Evolutionary conservation across 441 rosid species (phyloP), one percentile per base, ranked within the genome.

Genomic region (Brassica balearica): DNA sequence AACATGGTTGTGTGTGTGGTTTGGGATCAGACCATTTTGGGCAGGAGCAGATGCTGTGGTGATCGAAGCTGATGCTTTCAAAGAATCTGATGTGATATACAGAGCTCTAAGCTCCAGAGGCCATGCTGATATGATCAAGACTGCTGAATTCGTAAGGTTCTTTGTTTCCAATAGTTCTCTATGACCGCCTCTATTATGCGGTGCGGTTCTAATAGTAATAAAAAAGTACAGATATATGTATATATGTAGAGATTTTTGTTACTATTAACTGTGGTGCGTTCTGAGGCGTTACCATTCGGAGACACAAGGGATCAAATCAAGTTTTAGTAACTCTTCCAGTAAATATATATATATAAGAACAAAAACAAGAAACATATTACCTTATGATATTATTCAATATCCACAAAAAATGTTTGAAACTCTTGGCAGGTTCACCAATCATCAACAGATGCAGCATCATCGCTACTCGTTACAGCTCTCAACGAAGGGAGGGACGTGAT

Each of bases 391-490:
- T 25, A 55, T 36, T 17, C 15, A 38, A 46, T 71, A 56, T 55
- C 36, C 32, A 64, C 9, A 7, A 53, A 53, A 53, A 5, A 36
- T 12, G 12, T 14, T 59, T 29, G 56, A 78, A 72, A 36, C 32
- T 72, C 73, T 66, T 78, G 73, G 43, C 80, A 95, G 99, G 99
- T 95, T 62, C 99, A 95, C 81, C 99, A 93, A 77, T 93, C 99
- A 63, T 95, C 99, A 12, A 90, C 99, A 70, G 96, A 95, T 76
- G 99, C 98, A 64, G 99, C 99, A 82, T 92, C 98, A 43, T 95
- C 99, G 0, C 97, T 93, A 22, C 86, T 95, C 17, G 99, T 95
- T 85, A 95, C 99, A 71, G 98, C 99, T 36, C 87, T 95, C 19
- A 95, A 93, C 69, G 99, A 95, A 85, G 99, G 99, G 17, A 80